phyloP scores from a whole-genome alignment of 2,329 filamentous ascomycete genomes.

The Venturia oleaginea region DNA sequence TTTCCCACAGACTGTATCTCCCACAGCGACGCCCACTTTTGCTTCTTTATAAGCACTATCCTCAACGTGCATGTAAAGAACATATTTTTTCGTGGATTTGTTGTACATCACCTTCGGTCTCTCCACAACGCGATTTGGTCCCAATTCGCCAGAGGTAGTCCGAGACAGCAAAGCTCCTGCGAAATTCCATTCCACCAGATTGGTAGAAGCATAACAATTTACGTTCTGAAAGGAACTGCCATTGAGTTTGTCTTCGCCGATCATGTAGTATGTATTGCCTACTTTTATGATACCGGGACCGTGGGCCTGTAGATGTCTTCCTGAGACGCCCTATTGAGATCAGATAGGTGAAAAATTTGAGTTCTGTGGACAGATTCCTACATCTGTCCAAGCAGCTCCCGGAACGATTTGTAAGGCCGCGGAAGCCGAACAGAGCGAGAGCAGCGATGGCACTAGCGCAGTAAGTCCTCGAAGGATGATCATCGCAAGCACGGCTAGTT shows the following conservation, averaged over 20 bases:
- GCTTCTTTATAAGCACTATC: constrained; percentile 52
- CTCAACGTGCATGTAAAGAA: constrained; percentile 64
- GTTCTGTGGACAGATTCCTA: constrained; percentile 15
- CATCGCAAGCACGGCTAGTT: not conserved
- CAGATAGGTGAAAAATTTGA: not conserved
- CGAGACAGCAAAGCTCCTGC: constrained; percentile 50
- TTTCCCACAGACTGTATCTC: constrained; percentile 49
- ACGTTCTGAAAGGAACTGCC: constrained; percentile 53
- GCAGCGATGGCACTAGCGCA: not conserved
- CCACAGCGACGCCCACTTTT: constrained; percentile 54
- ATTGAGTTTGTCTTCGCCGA: constrained; percentile 61
- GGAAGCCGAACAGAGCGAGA: not conserved
- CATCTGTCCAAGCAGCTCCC: constrained; percentile 32
- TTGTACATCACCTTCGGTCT: constrained; percentile 62
- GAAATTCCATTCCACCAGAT: constrained; percentile 57
- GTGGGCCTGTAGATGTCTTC: constrained; percentile 56
- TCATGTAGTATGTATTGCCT: constrained; percentile 53
- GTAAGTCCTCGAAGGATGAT: not conserved
- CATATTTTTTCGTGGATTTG: constrained; percentile 52
- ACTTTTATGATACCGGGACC: constrained; percentile 55
- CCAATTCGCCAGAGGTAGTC: constrained; percentile 46
- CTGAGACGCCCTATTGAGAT: constrained; percentile 28
- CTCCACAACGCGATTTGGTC: constrained; percentile 54
- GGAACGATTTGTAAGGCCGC: constrained; percentile 25
- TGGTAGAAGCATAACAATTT: constrained; percentile 56